These are phyloP conservation scores for Calendula officinalis DNA, from an alignment of 129 eudicot species.

Conservation along the genomic window DNA sequence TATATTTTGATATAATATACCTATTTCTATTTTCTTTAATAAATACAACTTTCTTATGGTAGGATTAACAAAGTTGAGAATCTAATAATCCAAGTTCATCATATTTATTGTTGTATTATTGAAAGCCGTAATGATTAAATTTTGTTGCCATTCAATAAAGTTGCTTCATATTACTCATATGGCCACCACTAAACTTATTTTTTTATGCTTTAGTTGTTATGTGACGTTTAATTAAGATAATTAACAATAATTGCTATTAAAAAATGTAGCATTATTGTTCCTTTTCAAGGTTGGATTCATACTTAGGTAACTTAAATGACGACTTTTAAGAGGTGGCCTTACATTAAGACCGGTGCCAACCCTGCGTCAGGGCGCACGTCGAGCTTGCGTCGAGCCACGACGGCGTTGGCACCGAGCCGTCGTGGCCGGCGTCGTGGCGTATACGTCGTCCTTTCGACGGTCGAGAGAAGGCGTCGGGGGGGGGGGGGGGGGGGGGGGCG, in stretches of 20 bases:
- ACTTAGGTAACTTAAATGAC: not conserved
- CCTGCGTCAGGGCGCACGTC: too few relatives aligned
- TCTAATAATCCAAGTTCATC: not conserved
- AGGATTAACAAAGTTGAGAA: conserved; percentile 1
- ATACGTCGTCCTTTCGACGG: too few relatives aligned
- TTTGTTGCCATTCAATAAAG: conserved; percentile 21
- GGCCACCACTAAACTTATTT: too few relatives aligned
- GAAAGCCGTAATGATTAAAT: conserved; percentile 24
- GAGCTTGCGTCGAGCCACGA: too few relatives aligned
- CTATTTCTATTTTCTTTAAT: not conserved
- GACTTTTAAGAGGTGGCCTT: not conserved
- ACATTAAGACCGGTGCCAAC: too few relatives aligned
- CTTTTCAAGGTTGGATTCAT: not conserved
- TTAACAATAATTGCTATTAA: conserved; percentile 6
- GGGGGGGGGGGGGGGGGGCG: too few relatives aligned
- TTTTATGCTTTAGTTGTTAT: conserved; percentile 7
- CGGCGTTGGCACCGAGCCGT: too few relatives aligned
- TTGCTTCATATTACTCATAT: too few relatives aligned
- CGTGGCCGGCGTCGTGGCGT: too few relatives aligned
- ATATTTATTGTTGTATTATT: conserved; percentile 24
- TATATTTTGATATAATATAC: too few relatives aligned
- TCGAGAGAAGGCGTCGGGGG: too few relatives aligned
- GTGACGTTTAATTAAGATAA: not conserved
- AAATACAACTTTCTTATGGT: not conserved
- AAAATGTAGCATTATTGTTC: not conserved